phyloP scores from a whole-genome alignment of 169 alveolate genomes.

The Hepatocystis sp. region DNA sequence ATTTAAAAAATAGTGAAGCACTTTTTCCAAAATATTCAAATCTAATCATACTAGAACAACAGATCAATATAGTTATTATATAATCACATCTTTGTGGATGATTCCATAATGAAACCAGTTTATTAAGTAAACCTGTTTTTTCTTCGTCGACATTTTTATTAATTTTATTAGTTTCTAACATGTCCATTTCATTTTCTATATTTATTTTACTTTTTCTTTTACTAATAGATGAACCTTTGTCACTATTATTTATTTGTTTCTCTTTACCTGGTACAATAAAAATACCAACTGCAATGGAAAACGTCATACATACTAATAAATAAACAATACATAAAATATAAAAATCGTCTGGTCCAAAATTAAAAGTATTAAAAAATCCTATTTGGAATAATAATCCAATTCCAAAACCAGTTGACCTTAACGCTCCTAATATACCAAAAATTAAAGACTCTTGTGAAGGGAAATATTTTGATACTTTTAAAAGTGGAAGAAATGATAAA shows the following conservation, averaged over 20 bases:
- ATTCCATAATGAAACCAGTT: slow-evolving; percentile 18
- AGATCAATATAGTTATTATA: slow-evolving; percentile 44
- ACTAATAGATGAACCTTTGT: slow-evolving; percentile 10
- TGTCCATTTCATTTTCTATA: slow-evolving; percentile 19
- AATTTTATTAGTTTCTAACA: too few relatives aligned
- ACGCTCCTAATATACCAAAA: slow-evolving; percentile 71
- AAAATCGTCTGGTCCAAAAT: slow-evolving; percentile 27
- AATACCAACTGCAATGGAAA: slow-evolving; percentile 41
- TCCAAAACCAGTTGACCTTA: slow-evolving; percentile 54
- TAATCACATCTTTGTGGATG: slow-evolving; percentile 75
- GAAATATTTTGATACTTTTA: slow-evolving; percentile 58
- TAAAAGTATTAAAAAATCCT: slow-evolving; percentile 23
- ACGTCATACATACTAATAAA: slow-evolving; percentile 19
- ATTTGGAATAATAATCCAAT: slow-evolving; percentile 35
- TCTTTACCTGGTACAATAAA: slow-evolving; percentile 42
- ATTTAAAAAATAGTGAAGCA: slow-evolving; percentile 41
- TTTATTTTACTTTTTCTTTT: slow-evolving; percentile 11
- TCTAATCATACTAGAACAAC: slow-evolving; percentile 67
- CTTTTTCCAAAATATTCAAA: slow-evolving; percentile 70
- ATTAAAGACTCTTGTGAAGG: slow-evolving; percentile 50
- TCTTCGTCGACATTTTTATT: too few relatives aligned
- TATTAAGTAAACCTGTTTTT: neutral
- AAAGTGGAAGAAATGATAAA: slow-evolving; percentile 54
- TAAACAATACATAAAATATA: slow-evolving; percentile 44
- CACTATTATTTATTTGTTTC: neutral